Conservation (phyloP, 2,329 filamentous ascomycete genomes). For the Aspergillus ochraceus region DNA sequence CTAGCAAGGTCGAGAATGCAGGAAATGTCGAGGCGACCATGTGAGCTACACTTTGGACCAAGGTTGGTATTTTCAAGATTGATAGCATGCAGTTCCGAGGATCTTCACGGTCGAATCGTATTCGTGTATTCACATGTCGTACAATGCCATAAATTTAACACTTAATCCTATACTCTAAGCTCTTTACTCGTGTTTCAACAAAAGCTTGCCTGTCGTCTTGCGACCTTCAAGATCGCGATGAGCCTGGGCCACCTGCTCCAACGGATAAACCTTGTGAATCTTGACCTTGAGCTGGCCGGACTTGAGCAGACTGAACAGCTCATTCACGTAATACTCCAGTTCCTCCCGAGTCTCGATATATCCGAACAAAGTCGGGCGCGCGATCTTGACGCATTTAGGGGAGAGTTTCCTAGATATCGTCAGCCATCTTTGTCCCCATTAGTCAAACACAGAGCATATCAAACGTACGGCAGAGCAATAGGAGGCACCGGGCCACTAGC, state of each 20-base stretch:
- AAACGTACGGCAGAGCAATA: constrained; percentile 58
- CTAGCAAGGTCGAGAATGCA: no score
- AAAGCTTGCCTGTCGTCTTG: constrained; percentile 79
- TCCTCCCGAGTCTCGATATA: constrained; percentile 72
- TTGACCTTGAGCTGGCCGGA: neutral
- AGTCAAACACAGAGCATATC: constrained; percentile 16
- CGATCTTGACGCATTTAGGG: constrained; percentile 73
- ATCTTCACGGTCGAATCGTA: neutral
- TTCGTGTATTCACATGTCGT: neutral
- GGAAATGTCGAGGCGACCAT: neutral
- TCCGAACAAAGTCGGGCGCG: constrained; percentile 71
- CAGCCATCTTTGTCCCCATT: constrained; percentile 6
- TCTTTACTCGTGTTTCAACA: constrained; percentile 62
- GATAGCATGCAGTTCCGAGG: neutral
- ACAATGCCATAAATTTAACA: neutral
- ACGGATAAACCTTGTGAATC: constrained; percentile 73
- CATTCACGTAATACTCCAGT: constrained; percentile 66
- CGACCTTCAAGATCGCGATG: constrained; percentile 78
- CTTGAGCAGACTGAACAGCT: constrained; percentile 59
- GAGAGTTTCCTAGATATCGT: constrained; percentile 47
- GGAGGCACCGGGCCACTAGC: constrained; percentile 78
- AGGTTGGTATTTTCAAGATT: neutral
- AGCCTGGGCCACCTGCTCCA: constrained; percentile 70
- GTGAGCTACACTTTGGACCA: neutral
- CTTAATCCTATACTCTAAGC: neutral